Evolutionary conservation across 495 filamentous ascomycete species (phyloP).

Genomic region (Penicillium lividum): DNA sequence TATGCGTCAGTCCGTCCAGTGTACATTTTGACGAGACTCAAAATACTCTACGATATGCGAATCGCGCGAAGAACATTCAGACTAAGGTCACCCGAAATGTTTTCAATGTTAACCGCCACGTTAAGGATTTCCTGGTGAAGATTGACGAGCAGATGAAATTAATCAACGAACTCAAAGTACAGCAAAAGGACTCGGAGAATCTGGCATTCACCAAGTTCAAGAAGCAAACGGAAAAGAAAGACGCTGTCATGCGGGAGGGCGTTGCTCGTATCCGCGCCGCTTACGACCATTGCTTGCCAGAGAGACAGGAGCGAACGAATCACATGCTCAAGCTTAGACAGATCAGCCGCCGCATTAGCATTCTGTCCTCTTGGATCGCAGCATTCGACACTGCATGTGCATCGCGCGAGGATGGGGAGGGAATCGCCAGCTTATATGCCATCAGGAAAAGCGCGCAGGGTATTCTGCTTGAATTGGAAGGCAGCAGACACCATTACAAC

Average conservation of each 20-base stretch:
- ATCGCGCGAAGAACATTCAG: conserved; percentile 99
- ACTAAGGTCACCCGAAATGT: conserved; percentile 98
- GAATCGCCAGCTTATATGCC: conserved; percentile 64
- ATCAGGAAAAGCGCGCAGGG: conserved; percentile 89
- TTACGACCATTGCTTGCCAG: conserved; percentile 77
- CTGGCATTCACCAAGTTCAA: conserved; percentile 85
- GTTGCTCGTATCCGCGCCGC: conserved; percentile 76
- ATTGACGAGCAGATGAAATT: conserved; percentile 93
- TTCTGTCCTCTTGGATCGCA: conserved; percentile 87
- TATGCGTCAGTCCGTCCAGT: conserved; percentile 95
- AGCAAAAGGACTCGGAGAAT: conserved; percentile 88
- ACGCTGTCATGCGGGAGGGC: conserved; percentile 75
- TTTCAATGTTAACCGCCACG: conserved; percentile 98
- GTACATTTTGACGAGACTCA: conserved; percentile 98
- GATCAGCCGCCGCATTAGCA: conserved; percentile 78
- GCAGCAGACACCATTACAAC: conserved; percentile 85
- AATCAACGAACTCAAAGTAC: conserved; percentile 90
- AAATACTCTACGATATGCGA: conserved; percentile 96
- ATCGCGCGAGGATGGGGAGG: conserved; percentile 62
- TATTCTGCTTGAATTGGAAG: conserved; percentile 82
- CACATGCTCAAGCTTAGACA: conserved; percentile 82
- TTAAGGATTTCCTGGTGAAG: conserved; percentile 97
- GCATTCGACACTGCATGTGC: conserved; percentile 87
- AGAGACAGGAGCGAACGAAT: conserved; percentile 74
- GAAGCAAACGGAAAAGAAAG: conserved; percentile 83